A percentile compares a stretch with the other conserved stretches of the same genome.
Conservation (phyloP, 164 flowering plant species). For the Kingdonia uniflora region DNA sequence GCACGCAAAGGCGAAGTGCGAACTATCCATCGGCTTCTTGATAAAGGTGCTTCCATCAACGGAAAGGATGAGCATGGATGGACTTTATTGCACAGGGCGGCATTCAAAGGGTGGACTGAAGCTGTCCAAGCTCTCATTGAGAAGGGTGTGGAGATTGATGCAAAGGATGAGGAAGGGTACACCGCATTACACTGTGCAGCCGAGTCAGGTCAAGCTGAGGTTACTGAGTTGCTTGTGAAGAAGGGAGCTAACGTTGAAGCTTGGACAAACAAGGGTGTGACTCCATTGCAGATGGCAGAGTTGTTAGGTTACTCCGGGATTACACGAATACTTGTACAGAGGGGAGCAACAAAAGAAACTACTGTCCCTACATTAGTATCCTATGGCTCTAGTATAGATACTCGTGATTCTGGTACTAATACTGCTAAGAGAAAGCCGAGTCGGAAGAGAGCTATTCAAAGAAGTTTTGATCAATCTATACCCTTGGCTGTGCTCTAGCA, state of each 20-base stretch:
- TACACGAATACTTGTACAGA: slow-evolving; percentile 30
- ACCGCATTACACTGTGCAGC: slow-evolving; percentile 62
- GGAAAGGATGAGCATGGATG: slow-evolving; percentile 68
- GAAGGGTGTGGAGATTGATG: slow-evolving; percentile 41
- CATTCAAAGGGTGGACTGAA: slow-evolving; percentile 49
- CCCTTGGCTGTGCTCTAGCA: slow-evolving; percentile 28
- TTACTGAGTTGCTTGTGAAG: slow-evolving; percentile 48
- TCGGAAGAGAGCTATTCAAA: slow-evolving; percentile 9
- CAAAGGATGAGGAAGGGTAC: slow-evolving; percentile 63
- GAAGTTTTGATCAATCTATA: slow-evolving; percentile 26
- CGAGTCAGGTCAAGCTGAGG: slow-evolving; percentile 55
- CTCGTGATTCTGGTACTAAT: slow-evolving; percentile 3
- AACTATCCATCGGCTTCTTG: slow-evolving; percentile 33
- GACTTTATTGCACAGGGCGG: slow-evolving; percentile 62
- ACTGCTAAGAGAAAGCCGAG: slow-evolving; percentile 13
- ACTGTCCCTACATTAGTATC: too few species aligned
- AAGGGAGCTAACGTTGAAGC: slow-evolving; percentile 58
- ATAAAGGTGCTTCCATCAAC: slow-evolving; percentile 47
- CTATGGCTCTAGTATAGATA: neutral
- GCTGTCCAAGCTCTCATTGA: slow-evolving; percentile 28
- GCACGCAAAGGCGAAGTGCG: slow-evolving; percentile 55
- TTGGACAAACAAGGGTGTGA: slow-evolving; percentile 41
- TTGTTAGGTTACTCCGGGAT: slow-evolving; percentile 46
- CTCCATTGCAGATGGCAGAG: slow-evolving; percentile 47
- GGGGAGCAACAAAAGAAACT: slow-evolving; percentile 32